phyloP scores from a whole-genome alignment of 164 flowering plant genomes.

The Stephania yunnanensis region DNA sequence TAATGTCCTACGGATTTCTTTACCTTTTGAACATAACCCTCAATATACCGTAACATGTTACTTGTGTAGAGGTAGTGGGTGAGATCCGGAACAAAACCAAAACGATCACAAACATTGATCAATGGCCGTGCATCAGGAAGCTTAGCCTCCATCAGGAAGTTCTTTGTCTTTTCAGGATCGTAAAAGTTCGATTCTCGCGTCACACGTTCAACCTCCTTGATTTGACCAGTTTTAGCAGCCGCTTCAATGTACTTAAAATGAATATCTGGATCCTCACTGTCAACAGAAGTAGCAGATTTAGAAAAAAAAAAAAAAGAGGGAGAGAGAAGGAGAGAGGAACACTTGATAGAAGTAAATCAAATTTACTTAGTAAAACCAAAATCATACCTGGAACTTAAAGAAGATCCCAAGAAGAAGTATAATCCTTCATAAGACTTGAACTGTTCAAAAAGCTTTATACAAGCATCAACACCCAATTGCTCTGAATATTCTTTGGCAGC shows the following conservation, averaged over 20 bases:
- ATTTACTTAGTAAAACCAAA: neutral
- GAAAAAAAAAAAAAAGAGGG: neutral
- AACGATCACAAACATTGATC: conserved; percentile 98
- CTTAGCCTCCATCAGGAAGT: conserved; percentile 96
- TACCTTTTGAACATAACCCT: conserved; percentile 99
- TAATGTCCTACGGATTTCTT: neutral
- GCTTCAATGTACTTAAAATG: conserved; percentile 99
- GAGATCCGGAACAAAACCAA: conserved; percentile 98
- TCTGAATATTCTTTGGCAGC: conserved; percentile 94
- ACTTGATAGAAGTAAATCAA: neutral
- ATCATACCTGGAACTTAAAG: conserved; percentile 86
- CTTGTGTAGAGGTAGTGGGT: conserved; percentile 88
- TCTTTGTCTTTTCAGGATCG: conserved; percentile 94
- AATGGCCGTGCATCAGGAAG: conserved; percentile 99
- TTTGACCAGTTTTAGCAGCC: conserved; percentile 99
- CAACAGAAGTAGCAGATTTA: neutral
- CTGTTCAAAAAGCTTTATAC: conserved; percentile 96
- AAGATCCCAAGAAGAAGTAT: conserved; percentile 96
- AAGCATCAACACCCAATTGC: conserved; percentile 91
- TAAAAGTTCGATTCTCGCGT: conserved; percentile 98
- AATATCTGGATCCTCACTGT: conserved; percentile 99
- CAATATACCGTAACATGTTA: conserved; percentile 99
- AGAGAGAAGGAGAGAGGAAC: neutral
- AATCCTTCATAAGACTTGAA: conserved; percentile 97
- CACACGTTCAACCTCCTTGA: conserved; percentile 97